Percentiles rank a stretch among this genome's conserved stretches.
These are phyloP conservation scores for Linderina pennispora DNA, from an alignment of 192 early-diverging fungal genomes.

Conservation along the genomic window DNA sequence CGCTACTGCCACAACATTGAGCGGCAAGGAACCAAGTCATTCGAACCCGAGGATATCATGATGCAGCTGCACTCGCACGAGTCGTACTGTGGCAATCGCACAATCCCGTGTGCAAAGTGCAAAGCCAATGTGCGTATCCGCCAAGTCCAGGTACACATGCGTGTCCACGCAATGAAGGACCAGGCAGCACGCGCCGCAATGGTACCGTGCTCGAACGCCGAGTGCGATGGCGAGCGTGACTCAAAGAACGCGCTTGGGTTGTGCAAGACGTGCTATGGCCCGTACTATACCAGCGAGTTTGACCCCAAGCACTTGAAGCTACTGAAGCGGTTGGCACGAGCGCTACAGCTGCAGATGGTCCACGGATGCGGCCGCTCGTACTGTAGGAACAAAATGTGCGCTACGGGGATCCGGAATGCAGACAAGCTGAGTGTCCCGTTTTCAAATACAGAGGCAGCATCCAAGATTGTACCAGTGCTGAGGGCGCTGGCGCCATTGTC, in stretches of 20 bases:
- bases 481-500: constrained; percentile 27
- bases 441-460: constrained; percentile 7
- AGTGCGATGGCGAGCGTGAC: constrained; percentile 56
- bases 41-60: constrained; percentile 55
- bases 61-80: constrained; percentile 69
- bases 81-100: constrained; percentile 76
- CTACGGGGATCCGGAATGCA: constrained; percentile 12
- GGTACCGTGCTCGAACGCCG: constrained; percentile 65
- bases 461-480: constrained; percentile 23
- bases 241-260: constrained; percentile 54
- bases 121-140: constrained; percentile 64
- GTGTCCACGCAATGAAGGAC: constrained; percentile 57
- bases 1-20: constrained; percentile 74
- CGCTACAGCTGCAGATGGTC: constrained; percentile 73
- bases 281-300: constrained; percentile 68
- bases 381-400: constrained; percentile 62
- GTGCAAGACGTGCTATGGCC: constrained; percentile 76
- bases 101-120: constrained; percentile 79
- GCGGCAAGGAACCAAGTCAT: constrained; percentile 53
- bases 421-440: neutral
- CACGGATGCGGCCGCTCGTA: constrained; percentile 61
- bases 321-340: constrained; percentile 59
- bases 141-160: constrained; percentile 69
- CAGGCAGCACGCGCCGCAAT: constrained; percentile 49
- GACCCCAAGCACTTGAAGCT: constrained; percentile 75